Base-by-base conservation (phyloP, 345 rosid genomes). In the Euphorbia peplus region DNA sequence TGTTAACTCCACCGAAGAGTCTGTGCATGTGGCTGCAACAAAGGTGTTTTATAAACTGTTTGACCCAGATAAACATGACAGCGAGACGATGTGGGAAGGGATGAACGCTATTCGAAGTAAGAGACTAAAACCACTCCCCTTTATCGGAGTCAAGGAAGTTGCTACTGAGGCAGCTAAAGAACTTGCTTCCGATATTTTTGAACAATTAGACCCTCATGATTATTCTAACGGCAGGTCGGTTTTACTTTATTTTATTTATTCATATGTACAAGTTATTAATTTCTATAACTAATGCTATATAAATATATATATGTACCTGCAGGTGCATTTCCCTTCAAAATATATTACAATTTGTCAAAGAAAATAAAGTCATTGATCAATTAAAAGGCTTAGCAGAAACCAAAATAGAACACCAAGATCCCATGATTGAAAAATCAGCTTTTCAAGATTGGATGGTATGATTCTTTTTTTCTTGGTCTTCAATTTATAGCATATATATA, bases 271-370 rank as follows among this genome's bases (percentile, higher is more conserved):
- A n/a, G n/a, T n/a, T n/a, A 35, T 35, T 35, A 4, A 8, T 67
- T 42, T 63, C 29, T 55, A 37, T 11, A 21, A 54, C 74, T 52
- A 22, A 16, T n/a, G n/a, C n/a, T n/a, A n/a, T n/a, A n/a, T n/a
- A n/a, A n/a, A n/a, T n/a, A n/a, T n/a, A n/a, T n/a, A n/a, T n/a
- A n/a, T n/a, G n/a, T n/a, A n/a, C n/a, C n/a, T n/a, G 16, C 44
- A 86, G 90, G 82, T 77, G 69, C 72, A 79, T 88, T n/a, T 86
- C 84, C n/a, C 88, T 86, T 69, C 86, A 83, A 12, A 84, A 83
- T 39, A 83, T 87, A 16, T 65, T 85, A 62, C 79, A 83, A 3
- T 85, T 80, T 79, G 72, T 88, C 85, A 82, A 78, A 52, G 76
- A 59, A 69, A 85, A 82, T 64, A 72, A 54, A 60, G 68, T 88